Evolutionary conservation across 768 basidiomycete species (phyloP).

Genomic region (Hypsizygus marmoreus): DNA sequence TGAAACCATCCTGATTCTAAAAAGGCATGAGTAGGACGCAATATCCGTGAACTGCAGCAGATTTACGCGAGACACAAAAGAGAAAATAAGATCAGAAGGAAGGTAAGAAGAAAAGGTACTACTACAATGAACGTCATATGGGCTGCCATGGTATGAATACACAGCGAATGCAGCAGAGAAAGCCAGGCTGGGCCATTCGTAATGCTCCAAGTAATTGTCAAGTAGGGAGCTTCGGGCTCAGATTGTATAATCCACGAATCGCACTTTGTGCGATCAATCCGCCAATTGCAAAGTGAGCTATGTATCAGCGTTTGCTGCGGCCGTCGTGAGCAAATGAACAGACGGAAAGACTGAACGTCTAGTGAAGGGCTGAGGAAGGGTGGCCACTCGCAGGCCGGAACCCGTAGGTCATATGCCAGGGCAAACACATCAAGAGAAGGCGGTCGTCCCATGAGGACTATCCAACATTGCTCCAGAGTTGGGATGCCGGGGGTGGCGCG

Average conservation of each 20-base stretch:
- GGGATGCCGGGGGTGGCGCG: constrained; percentile 31
- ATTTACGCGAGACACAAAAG: background rate
- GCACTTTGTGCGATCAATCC: background rate
- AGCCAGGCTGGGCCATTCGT: constrained; percentile 10
- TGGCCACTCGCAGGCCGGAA: constrained; percentile 3
- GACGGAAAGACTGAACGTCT: constrained; percentile 6
- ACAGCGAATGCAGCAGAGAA: constrained; percentile 7
- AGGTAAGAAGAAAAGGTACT: constrained; percentile 1
- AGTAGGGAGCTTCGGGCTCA: constrained; percentile 2
- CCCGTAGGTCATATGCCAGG: constrained; percentile 5
- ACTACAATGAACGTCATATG: constrained; percentile 5
- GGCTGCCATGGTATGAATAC: constrained; percentile 5
- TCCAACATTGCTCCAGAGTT: constrained; percentile 36
- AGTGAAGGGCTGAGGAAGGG: background rate
- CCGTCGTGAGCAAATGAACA: too few species aligned
- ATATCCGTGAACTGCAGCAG: background rate
- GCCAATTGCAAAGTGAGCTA: too few species aligned
- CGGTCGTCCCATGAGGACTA: constrained; percentile 12
- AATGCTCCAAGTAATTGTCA: constrained; percentile 4
- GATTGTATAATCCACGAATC: background rate
- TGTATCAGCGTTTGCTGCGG: too few species aligned
- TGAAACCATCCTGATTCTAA: too few species aligned
- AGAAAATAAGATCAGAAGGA: background rate
- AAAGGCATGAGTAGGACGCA: background rate
- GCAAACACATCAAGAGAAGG: background rate